A percentile compares a stretch with the other conserved stretches of the same genome.
Conservation (phyloP, 352 stramenopile genomes). For the Phytophthora ramorum region DNA sequence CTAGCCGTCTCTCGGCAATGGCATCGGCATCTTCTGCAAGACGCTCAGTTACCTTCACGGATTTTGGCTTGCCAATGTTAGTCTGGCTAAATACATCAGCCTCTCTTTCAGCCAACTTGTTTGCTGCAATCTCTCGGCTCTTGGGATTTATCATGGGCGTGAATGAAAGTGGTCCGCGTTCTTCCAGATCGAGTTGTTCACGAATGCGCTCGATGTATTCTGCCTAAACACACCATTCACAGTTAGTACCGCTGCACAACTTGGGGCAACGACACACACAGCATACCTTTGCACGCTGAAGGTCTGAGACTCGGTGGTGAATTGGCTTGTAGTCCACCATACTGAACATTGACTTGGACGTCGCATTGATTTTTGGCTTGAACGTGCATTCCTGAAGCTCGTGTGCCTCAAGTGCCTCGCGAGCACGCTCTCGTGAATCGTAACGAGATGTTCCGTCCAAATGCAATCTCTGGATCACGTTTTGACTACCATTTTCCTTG, state of each 20-base stretch:
- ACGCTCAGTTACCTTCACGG: constrained; percentile 56
- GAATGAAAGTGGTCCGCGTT: constrained; percentile 46
- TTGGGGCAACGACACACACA: not conserved
- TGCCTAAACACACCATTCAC: constrained; percentile 16
- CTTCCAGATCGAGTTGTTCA: constrained; percentile 54
- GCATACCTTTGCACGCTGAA: constrained; percentile 75
- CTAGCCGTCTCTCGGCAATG: constrained; percentile 50
- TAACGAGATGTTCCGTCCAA: constrained; percentile 65
- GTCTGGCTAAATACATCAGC: constrained; percentile 7
- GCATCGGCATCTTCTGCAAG: constrained; percentile 61
- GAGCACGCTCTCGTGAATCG: constrained; percentile 59
- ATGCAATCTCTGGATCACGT: constrained; percentile 66
- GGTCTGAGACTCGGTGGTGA: constrained; percentile 61
- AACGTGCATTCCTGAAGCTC: constrained; percentile 72
- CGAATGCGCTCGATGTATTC: constrained; percentile 57
- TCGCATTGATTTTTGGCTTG: constrained; percentile 65
- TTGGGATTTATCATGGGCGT: constrained; percentile 66
- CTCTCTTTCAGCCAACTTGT: constrained; percentile 42
- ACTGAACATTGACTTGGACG: constrained; percentile 47
- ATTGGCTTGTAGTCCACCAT: constrained; percentile 70
- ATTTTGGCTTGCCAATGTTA: constrained; percentile 10
- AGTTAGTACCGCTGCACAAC: not conserved
- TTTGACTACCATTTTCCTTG: constrained; percentile 27
- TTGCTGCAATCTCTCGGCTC: constrained; percentile 69
- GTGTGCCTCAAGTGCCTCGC: constrained; percentile 56